Percentiles rank a stretch among this genome's conserved stretches.
Conservation (phyloP, 73 alveolate genomes). For the Durusdinium trenchii region DNA sequence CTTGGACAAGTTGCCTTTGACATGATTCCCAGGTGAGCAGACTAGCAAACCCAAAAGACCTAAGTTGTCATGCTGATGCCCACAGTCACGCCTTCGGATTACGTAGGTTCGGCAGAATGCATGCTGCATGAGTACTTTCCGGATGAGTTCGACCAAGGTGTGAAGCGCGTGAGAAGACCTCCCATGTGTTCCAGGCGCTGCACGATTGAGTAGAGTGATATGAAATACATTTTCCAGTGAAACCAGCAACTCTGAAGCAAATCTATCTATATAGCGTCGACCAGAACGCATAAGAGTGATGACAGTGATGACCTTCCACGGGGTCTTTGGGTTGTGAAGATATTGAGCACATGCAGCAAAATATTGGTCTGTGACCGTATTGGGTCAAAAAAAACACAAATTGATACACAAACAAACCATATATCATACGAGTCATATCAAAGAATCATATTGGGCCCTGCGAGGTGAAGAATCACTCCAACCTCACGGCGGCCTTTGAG, state of each 20-base stretch:
- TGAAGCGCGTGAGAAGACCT: constrained; percentile 98
- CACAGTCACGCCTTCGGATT: too few species aligned
- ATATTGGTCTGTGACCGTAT: too few species aligned
- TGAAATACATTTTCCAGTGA: not conserved
- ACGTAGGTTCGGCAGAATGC: too few species aligned
- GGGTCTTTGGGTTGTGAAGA: too few species aligned
- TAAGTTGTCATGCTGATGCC: too few species aligned
- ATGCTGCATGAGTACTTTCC: too few species aligned
- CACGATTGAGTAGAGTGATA: too few species aligned
- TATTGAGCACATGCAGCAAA: too few species aligned
- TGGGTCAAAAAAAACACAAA: too few species aligned
- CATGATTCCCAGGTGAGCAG: too few species aligned
- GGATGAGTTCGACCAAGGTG: constrained; percentile 9
- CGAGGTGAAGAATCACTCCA: constrained; percentile 80
- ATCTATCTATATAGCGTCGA: not conserved
- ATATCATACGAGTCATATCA: not conserved
- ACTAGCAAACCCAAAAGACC: too few species aligned
- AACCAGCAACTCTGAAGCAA: not conserved
- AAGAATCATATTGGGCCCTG: not conserved
- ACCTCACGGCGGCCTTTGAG: constrained; percentile 89
- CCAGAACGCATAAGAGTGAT: not conserved
- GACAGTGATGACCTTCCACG: not conserved
- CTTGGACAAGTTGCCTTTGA: too few species aligned
- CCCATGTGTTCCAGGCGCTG: constrained; percentile 96
- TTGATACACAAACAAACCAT: not conserved